A percentile compares a stretch with the other conserved stretches of the same genome.
Evolutionary conservation across 225 moss, liverwort and hornwort species (phyloP).

Genomic region (Physcomitrium patens): DNA sequence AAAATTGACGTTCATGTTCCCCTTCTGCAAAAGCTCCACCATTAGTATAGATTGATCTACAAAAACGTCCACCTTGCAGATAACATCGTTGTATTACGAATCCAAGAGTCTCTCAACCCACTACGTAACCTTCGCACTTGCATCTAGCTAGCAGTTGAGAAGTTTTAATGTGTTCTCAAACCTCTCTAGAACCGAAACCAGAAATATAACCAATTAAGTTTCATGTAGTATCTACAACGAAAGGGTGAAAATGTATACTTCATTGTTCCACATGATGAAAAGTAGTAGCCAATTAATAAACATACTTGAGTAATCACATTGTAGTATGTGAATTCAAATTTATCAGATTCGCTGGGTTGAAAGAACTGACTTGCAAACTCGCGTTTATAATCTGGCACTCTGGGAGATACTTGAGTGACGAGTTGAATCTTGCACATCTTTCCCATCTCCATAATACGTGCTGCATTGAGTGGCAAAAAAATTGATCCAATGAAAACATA

Average conservation of each 20-base stretch:
- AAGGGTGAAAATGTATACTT: constrained; percentile 1
- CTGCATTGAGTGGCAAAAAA: constrained; percentile 47
- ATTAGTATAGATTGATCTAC: constrained; percentile 3
- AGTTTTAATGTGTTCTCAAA: background rate
- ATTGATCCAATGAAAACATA: background rate
- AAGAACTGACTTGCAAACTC: constrained; percentile 33
- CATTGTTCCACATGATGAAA: background rate
- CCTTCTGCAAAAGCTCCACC: constrained; percentile 56
- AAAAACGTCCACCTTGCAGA: background rate
- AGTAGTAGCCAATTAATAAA: background rate
- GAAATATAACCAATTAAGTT: background rate
- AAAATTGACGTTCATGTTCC: constrained; percentile 82
- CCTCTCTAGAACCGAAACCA: background rate
- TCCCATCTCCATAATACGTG: constrained; percentile 79
- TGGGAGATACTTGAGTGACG: constrained; percentile 85
- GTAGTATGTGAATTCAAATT: background rate
- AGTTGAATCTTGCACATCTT: constrained; percentile 94
- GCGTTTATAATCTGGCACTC: constrained; percentile 74
- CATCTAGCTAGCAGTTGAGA: background rate
- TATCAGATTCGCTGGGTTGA: background rate
- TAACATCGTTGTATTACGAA: constrained; percentile 12
- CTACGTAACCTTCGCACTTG: background rate
- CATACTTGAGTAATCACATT: constrained; percentile 3
- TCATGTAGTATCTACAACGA: constrained; percentile 5
- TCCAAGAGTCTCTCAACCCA: constrained; percentile 14